These are phyloP conservation scores for Mrakiaceae sp. DNA, from an alignment of 1,284 basidiomycete genomes.

Conservation along the genomic window DNA sequence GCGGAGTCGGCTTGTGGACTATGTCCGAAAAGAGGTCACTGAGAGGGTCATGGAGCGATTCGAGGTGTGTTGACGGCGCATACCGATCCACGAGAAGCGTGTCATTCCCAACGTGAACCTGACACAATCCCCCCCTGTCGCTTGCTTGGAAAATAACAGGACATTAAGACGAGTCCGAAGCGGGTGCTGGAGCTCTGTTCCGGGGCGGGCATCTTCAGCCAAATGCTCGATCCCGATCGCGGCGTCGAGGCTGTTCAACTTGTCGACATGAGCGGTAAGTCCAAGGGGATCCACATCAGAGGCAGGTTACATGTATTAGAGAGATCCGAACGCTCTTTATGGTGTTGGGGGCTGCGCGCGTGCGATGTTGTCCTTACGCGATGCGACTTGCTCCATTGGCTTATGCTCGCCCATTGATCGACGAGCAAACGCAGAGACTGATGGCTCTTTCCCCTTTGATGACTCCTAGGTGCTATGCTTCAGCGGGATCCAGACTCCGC, in stretches of 20 bases:
- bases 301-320: too few species aligned
- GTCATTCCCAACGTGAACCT: too few species aligned
- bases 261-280: slow-evolving; percentile 74
- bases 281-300: too few species aligned
- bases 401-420: slow-evolving; percentile 28
- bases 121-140: background rate
- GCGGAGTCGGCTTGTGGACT: slow-evolving; percentile 72
- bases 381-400: background rate
- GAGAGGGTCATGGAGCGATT: slow-evolving; percentile 83
- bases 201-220: slow-evolving; percentile 89
- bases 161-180: slow-evolving; percentile 75
- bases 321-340: background rate
- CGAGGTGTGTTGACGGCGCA: slow-evolving; percentile 43
- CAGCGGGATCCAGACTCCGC: slow-evolving; percentile 59
- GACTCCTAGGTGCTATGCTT: slow-evolving; percentile 30
- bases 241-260: slow-evolving; percentile 60
- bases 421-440: slow-evolving; percentile 36
- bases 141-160: slow-evolving; percentile 41
- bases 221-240: slow-evolving; percentile 58
- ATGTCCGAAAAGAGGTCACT: slow-evolving; percentile 80
- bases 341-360: background rate
- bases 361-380: background rate
- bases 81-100: background rate
- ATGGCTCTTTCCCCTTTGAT: too few species aligned
- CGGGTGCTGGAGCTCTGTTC: slow-evolving; percentile 79